Percentiles rank a stretch among this genome's conserved stretches.
phyloP scores from a whole-genome alignment of 2,329 filamentous ascomycete species.

The Colletotrichum phormii region DNA sequence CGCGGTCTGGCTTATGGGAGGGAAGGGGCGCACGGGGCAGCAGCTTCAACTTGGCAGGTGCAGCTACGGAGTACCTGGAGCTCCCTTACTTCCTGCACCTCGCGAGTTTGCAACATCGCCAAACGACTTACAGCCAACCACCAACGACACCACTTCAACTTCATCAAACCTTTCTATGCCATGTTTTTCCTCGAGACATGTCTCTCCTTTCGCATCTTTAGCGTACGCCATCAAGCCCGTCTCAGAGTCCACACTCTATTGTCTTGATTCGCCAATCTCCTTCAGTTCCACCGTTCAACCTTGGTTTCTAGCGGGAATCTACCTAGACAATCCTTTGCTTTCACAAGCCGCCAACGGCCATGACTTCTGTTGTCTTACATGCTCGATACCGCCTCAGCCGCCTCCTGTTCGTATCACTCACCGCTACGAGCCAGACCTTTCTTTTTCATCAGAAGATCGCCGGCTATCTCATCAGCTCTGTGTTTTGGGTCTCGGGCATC shows the following conservation, averaged over 20 bases:
- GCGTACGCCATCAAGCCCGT: conserved; percentile 9
- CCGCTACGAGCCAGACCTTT: not conserved
- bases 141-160: not conserved
- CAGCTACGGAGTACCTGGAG: conserved; percentile 4
- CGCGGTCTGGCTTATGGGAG: not conserved
- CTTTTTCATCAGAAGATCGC: conserved; percentile 1
- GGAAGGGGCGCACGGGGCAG: not conserved
- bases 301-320: not conserved
- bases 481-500: conserved; percentile 1
- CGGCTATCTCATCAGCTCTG: conserved; percentile 4
- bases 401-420: not conserved
- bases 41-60: not conserved
- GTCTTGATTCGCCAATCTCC: not conserved
- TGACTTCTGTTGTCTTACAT: not conserved
- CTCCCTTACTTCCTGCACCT: not conserved
- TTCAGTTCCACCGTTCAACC: not conserved
- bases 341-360: not conserved
- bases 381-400: not conserved
- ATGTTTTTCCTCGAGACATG: conserved; percentile 10
- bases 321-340: not conserved
- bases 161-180: not conserved
- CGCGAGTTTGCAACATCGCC: conserved; percentile 4
- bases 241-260: not conserved
- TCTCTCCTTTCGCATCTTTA: not conserved
- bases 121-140: not conserved